Evolutionary conservation across 140 eudicot species (phyloP).

Genomic region (Stevia rebaudiana): DNA sequence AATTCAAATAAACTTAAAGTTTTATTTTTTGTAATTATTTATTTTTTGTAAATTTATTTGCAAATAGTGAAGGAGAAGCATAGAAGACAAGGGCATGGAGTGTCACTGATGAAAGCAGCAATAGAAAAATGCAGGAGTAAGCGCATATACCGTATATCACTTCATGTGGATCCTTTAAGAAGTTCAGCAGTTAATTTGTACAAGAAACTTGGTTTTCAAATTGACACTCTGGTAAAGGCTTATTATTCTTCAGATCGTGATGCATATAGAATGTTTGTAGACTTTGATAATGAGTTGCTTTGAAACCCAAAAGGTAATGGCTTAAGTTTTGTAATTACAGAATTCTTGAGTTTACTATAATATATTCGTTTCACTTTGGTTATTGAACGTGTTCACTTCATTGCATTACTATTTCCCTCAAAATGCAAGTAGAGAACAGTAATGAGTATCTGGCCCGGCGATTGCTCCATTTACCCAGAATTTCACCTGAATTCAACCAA

Average conservation of each 20-base stretch:
- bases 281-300: constrained; percentile 37
- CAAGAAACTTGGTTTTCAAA: constrained; percentile 82
- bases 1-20: not conserved
- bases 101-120: constrained; percentile 69
- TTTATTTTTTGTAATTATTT: constrained; percentile 8
- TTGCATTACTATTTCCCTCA: no score
- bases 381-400: no score
- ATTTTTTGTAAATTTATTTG: not conserved
- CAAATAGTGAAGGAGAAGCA: constrained; percentile 64
- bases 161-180: constrained; percentile 91
- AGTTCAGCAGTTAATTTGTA: constrained; percentile 66
- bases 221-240: constrained; percentile 53
- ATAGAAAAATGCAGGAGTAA: constrained; percentile 69
- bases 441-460: no score
- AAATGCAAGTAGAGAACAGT: no score
- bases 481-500: no score
- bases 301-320: not conserved
- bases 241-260: constrained; percentile 74
- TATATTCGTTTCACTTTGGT: no score
- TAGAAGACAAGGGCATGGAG: constrained; percentile 79
- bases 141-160: constrained; percentile 65
- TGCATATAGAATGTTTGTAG: constrained; percentile 91
- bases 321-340: not conserved
- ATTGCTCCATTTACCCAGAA: no score
- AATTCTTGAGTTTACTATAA: not conserved